These are phyloP conservation scores for Mycena polygramma DNA, from an alignment of 768 basidiomycete genomes.

Conservation along the genomic window DNA sequence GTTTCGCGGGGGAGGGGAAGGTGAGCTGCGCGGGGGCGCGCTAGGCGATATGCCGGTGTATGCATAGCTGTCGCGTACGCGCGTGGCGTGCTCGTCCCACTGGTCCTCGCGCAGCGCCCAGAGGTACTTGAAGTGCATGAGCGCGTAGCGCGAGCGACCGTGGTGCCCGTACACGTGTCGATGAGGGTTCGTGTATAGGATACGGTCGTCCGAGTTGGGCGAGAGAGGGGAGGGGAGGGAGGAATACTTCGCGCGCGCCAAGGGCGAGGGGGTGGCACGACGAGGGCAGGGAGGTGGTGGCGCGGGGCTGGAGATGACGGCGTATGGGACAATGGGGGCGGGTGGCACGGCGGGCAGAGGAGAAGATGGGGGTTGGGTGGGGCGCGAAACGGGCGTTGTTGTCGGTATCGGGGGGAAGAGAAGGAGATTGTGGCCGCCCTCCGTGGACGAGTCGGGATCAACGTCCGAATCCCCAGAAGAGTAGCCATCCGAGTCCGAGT, in stretches of 20 bases:
- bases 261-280: conserved; percentile 42
- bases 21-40: conserved; percentile 35
- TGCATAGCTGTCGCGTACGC: conserved; percentile 41
- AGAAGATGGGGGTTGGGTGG: conserved; percentile 35
- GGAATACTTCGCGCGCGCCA: conserved; percentile 47
- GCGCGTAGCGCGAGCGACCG: conserved; percentile 72
- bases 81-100: conserved; percentile 56
- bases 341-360: conserved; percentile 27
- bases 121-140: conserved; percentile 71
- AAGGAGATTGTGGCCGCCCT: conserved; percentile 25
- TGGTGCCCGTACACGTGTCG: conserved; percentile 67
- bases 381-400: no score
- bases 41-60: conserved; percentile 46
- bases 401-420: conserved; percentile 33
- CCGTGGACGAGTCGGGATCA: conserved; percentile 37
- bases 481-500: conserved; percentile 41
- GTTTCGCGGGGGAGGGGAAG: conserved; percentile 42
- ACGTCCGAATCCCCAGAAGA: conserved; percentile 42
- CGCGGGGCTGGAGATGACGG: neutral
- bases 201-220: conserved; percentile 40
- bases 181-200: conserved; percentile 44
- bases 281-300: conserved; percentile 44
- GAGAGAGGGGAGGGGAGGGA: conserved; percentile 56
- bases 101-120: conserved; percentile 71
- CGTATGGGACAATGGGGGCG: conserved; percentile 9